phyloP scores from a whole-genome alignment of 257 asterid genomes.

The Prunella vulgaris region DNA sequence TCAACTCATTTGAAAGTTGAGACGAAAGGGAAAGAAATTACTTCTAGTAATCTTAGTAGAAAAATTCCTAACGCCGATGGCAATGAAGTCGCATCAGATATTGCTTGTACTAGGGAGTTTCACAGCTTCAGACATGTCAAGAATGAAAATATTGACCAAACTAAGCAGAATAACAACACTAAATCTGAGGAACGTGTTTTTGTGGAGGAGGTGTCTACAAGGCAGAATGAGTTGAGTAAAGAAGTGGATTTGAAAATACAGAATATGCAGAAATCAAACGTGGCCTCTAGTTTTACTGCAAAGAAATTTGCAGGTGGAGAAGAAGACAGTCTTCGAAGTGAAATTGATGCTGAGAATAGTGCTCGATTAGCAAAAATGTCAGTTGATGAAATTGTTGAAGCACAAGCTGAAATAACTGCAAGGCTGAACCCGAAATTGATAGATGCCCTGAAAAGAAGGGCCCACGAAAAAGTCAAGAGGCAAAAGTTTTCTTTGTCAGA shows the following conservation, averaged over 20 bases:
- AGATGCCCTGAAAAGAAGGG: slow-evolving; percentile 50
- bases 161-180: slow-evolving; percentile 5
- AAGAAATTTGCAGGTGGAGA: slow-evolving; percentile 31
- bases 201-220: slow-evolving; percentile 12
- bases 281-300: slow-evolving; percentile 29
- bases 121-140: slow-evolving; percentile 17
- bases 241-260: slow-evolving; percentile 23
- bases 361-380: slow-evolving; percentile 68
- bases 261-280: slow-evolving; percentile 13
- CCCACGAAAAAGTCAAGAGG: slow-evolving; percentile 55
- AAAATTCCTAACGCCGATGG: slow-evolving; percentile 12
- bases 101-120: slow-evolving; percentile 22
- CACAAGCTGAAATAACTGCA: slow-evolving; percentile 66
- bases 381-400: slow-evolving; percentile 77
- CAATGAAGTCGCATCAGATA: slow-evolving; percentile 6
- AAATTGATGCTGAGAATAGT: slow-evolving; percentile 83
- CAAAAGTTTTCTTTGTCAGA: slow-evolving; percentile 37
- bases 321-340: slow-evolving; percentile 44
- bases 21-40: slow-evolving; percentile 14
- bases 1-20: slow-evolving; percentile 17
- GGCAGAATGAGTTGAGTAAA: slow-evolving; percentile 16
- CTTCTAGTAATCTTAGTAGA: slow-evolving; percentile 21
- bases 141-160: slow-evolving; percentile 19
- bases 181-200: slow-evolving; percentile 5
- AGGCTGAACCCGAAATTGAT: slow-evolving; percentile 66